Conservation (phyloP, 202 grass and related monocot genomes). For the Schoenoplectus triqueter region DNA sequence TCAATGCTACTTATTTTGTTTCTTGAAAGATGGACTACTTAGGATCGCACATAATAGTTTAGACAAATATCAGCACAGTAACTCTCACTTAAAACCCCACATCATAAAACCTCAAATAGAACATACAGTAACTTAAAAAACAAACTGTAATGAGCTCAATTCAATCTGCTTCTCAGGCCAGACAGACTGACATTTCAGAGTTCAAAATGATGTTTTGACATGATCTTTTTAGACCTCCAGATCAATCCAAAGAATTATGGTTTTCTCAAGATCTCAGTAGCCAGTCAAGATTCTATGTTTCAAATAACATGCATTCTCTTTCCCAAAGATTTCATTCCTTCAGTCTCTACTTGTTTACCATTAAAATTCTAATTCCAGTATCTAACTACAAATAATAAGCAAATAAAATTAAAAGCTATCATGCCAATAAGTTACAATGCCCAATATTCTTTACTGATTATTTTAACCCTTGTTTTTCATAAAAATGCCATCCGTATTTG, state of each 20-base stretch:
- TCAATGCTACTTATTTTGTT: neutral
- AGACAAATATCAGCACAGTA: neutral
- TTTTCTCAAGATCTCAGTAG: slow-evolving; percentile 9
- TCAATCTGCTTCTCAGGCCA: neutral
- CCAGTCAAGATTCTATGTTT: neutral
- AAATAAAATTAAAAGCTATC: neutral
- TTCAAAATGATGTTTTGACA: neutral
- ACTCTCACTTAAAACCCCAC: neutral
- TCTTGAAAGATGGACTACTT: neutral
- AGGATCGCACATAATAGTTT: neutral
- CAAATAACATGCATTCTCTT: neutral
- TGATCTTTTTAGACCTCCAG: neutral
- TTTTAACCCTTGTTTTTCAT: neutral
- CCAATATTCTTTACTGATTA: neutral
- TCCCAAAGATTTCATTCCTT: slow-evolving; percentile 19
- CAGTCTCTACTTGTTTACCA: neutral
- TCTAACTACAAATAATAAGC: slow-evolving; percentile 16
- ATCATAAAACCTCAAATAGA: neutral
- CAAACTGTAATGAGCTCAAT: neutral
- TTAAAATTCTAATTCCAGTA: neutral
- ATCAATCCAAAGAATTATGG: slow-evolving; percentile 12
- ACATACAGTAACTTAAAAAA: slow-evolving; percentile 13
- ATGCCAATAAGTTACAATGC: neutral
- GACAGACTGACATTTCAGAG: neutral
- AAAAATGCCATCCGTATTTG: neutral